These are phyloP conservation scores for Terana coerulea DNA, from an alignment of 768 basidiomycete genomes.

Conservation along the genomic window DNA sequence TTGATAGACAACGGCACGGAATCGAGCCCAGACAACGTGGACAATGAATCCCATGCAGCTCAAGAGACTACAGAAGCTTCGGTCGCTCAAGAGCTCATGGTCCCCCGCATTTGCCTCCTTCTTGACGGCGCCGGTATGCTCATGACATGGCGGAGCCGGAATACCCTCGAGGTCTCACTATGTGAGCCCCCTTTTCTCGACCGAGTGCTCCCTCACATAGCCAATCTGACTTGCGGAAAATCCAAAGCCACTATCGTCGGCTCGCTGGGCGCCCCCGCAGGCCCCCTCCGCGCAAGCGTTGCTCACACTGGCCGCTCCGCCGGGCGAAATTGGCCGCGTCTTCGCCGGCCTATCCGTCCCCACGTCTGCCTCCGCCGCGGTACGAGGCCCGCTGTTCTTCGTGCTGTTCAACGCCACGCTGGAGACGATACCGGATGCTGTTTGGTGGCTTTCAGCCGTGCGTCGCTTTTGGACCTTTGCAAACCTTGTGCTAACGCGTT, in stretches of 20 bases:
- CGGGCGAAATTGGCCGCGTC: background rate
- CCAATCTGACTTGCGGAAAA: no score
- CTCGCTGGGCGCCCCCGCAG: background rate
- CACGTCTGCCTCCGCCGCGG: background rate
- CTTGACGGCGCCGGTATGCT: constrained; percentile 2
- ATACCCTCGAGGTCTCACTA: background rate
- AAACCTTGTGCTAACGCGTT: no score
- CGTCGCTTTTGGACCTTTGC: background rate
- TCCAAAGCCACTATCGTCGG: background rate
- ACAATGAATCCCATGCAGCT: background rate
- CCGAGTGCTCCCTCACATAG: no score
- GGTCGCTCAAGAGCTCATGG: background rate
- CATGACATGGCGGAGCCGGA: background rate
- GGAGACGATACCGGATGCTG: background rate
- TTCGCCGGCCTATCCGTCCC: background rate
- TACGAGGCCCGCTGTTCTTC: constrained; percentile 1
- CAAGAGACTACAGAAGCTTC: background rate
- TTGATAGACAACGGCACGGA: background rate
- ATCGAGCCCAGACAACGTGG: no score
- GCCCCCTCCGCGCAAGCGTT: constrained; percentile 1
- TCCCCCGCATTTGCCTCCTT: background rate
- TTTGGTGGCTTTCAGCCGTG: background rate
- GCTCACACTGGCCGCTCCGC: constrained; percentile 4
- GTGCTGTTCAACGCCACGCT: constrained; percentile 4
- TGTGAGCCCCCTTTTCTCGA: background rate